These are phyloP conservation scores for Fusarium robinianum DNA, from an alignment of 2,329 filamentous ascomycete species.

Conservation along the genomic window DNA sequence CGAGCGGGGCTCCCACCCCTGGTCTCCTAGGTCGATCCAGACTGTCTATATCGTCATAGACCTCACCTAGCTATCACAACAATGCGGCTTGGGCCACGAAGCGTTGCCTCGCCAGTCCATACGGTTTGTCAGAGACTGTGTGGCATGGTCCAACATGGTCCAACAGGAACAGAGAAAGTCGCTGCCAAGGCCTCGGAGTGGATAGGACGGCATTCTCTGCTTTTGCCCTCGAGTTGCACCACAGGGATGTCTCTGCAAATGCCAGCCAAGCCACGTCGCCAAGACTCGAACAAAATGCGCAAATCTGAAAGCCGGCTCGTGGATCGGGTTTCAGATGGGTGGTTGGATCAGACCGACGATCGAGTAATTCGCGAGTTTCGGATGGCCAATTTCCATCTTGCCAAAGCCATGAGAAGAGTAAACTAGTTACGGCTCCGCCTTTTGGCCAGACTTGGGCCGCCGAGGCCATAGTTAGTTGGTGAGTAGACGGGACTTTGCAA, in stretches of 20 bases:
- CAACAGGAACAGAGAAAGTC: slow-evolving; percentile 16
- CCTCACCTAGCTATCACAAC: slow-evolving; percentile 15
- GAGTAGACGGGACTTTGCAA: too few species aligned
- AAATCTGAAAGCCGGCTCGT: slow-evolving; percentile 18
- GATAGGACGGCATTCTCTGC: slow-evolving; percentile 23
- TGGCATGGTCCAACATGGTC: slow-evolving; percentile 10
- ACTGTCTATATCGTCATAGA: slow-evolving; percentile 29
- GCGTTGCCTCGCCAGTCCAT: too few species aligned
- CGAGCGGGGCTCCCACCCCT: slow-evolving; percentile 15
- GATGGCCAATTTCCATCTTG: neutral
- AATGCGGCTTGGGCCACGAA: slow-evolving; percentile 1
- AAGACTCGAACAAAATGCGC: slow-evolving; percentile 10
- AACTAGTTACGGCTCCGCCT: too few species aligned
- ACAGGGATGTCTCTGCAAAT: neutral
- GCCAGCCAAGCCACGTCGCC: slow-evolving; percentile 9
- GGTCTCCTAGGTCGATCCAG: slow-evolving; percentile 15
- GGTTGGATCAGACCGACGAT: too few species aligned
- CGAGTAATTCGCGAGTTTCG: neutral
- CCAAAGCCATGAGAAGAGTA: slow-evolving; percentile 5
- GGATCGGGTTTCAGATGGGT: slow-evolving; percentile 19
- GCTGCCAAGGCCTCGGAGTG: slow-evolving; percentile 24
- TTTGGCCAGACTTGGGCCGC: too few species aligned
- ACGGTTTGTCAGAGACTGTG: too few species aligned
- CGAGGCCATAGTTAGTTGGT: too few species aligned
- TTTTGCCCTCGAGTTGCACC: slow-evolving; percentile 4